Conservation (phyloP, 208 protist species). For the Acanthamoeba culbertsoni region DNA sequence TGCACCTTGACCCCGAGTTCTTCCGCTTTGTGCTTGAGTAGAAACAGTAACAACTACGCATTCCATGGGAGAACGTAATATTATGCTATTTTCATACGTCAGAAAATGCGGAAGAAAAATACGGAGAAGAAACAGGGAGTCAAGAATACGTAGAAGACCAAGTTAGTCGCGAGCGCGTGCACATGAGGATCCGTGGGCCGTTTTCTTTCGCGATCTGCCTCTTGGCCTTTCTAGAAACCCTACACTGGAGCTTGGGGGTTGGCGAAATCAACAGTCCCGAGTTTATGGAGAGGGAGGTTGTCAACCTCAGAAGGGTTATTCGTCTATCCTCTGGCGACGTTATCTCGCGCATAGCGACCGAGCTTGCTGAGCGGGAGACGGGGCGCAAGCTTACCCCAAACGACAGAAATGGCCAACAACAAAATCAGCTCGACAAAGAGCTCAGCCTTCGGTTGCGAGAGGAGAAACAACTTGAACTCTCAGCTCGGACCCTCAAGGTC, state of each 20-base stretch:
- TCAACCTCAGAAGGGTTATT: neutral
- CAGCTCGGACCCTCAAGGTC: neutral
- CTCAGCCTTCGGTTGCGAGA: neutral
- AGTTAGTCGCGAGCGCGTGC: too few species aligned
- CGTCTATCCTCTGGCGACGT: neutral
- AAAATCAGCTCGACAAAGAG: neutral
- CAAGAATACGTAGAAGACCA: too few species aligned
- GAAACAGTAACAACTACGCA: too few species aligned
- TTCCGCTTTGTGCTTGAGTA: too few species aligned
- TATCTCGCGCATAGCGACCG: neutral
- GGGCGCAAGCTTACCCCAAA: neutral
- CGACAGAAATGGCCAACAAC: neutral
- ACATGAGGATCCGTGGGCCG: neutral
- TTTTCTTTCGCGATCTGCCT: neutral
- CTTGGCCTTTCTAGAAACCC: neutral
- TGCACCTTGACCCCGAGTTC: too few species aligned
- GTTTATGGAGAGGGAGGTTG: neutral
- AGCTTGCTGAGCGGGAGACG: neutral
- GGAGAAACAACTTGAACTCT: neutral
- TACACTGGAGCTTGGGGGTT: neutral
- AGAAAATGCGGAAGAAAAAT: neutral
- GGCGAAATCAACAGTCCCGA: neutral
- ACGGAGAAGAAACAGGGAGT: neutral
- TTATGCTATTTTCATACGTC: too few species aligned
- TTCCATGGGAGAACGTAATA: too few species aligned